Base-by-base conservation (phyloP, 179 eudicot genomes). In the Dionaea muscipula region DNA sequence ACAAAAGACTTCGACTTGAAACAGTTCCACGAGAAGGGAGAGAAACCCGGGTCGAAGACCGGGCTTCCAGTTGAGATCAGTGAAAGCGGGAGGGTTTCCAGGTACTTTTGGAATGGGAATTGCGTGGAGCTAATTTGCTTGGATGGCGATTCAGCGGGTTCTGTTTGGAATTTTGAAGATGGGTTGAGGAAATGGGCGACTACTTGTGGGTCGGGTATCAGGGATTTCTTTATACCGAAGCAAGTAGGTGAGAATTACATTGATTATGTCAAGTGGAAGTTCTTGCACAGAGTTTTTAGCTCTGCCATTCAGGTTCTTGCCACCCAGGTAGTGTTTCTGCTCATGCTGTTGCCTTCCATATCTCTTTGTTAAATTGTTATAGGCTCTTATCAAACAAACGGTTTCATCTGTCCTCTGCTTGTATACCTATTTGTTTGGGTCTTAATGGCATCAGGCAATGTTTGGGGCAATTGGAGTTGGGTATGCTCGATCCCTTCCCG, bases 271-370 rank as follows among this genome's bases (percentile, higher is more conserved):
- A 91, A 82, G 60, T 91, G 98, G 98, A 87, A 91, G 78, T 75
- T 87, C 39, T 72, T 91, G 77, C 98, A 91, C 53, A 55, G 98
- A 55, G 89, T 87, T 28, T 91, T 79, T 63, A 81, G 96, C 70
- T 87, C 96, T 65, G 86, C 98, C 11, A 88, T 91, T 68, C 98
- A 91, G 66, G 94, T 91, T 66, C 96, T 91, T 74, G 98, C 98
- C 51, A 91, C 98, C 23, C 98, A 91, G 96, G 98, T 91, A 72
- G 25, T 4, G 8, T 22, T 47, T 27, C 16, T 26, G 8, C 31
- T n/a, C n/a, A n/a, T n/a, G n/a, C n/a, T n/a, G n/a, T n/a, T n/a
- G n/a, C n/a, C n/a, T n/a, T n/a, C n/a, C n/a, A n/a, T n/a, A n/a
- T n/a, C n/a, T n/a, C n/a, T n/a, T n/a, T n/a, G n/a, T 17, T 17